These are phyloP conservation scores for Chrysophaeum taylorii DNA, from an alignment of 352 stramenopile species.

Conservation along the genomic window DNA sequence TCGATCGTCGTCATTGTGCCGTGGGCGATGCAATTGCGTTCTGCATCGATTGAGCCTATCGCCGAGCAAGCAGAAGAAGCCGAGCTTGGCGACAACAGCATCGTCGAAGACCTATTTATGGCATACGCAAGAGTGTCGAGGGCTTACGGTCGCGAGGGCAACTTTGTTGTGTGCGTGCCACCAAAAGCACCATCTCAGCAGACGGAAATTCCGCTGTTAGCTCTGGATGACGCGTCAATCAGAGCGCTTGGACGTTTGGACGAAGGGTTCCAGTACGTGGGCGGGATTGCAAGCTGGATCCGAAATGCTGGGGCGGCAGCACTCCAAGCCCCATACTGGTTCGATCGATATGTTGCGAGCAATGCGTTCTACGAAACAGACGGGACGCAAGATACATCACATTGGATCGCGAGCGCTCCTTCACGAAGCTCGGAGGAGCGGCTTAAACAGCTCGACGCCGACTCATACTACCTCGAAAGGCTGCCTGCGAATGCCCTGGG, in stretches of 20 bases:
- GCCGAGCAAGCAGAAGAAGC: too few species aligned
- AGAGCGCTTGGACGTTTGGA: not conserved
- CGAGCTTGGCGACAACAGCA: not conserved
- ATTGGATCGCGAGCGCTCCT: too few species aligned
- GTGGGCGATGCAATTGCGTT: too few species aligned
- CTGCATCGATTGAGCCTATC: too few species aligned
- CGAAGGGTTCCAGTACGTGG: not conserved
- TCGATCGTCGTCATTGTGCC: not conserved
- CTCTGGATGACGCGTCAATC: not conserved
- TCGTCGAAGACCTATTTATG: not conserved
- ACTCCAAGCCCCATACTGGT: not conserved
- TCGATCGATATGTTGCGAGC: too few species aligned
- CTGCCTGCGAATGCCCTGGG: too few species aligned
- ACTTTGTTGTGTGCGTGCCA: not conserved
- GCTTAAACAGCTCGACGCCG: not conserved
- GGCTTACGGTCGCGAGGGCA: not conserved
- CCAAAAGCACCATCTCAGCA: not conserved
- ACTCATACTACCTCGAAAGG: not conserved
- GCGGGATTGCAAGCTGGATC: constrained; percentile 3
- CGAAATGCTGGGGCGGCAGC: not conserved
- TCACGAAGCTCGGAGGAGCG: not conserved
- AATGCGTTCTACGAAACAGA: too few species aligned
- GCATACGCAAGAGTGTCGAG: not conserved
- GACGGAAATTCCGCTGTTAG: not conserved
- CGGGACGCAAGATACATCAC: too few species aligned